Conservation (phyloP, 768 basidiomycete genomes). For the Leucosporidium yakuticum region DNA sequence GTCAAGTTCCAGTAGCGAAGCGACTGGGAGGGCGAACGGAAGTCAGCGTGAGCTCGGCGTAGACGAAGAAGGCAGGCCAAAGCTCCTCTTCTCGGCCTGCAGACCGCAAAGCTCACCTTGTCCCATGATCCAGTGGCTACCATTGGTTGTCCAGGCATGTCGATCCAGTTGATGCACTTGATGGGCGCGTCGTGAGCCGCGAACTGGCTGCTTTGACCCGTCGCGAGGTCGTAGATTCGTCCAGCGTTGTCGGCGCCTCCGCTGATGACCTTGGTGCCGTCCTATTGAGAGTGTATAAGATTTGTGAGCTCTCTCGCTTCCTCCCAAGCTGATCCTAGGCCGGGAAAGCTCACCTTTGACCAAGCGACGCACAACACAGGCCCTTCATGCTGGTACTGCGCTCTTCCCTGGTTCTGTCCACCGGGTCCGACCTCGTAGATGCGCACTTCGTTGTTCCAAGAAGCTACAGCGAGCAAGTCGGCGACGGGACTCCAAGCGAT, state of each 20-base stretch:
- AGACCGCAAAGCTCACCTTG: constrained; percentile 51
- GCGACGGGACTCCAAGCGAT: constrained; percentile 76
- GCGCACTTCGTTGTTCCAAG: constrained; percentile 87
- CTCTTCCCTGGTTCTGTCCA: neutral
- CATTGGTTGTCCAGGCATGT: constrained; percentile 49
- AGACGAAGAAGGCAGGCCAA: too few species aligned
- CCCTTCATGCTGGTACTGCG: neutral
- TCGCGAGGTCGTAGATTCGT: constrained; percentile 83
- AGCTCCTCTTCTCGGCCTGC: neutral
- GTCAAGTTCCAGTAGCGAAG: constrained; percentile 87
- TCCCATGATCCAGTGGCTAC: constrained; percentile 92
- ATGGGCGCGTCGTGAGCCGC: constrained; percentile 38
- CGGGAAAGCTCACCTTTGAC: neutral
- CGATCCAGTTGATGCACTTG: constrained; percentile 33
- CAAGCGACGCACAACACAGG: constrained; percentile 2
- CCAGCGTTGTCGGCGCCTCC: constrained; percentile 92
- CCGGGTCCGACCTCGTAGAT: neutral
- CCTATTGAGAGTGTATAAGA: constrained; percentile 3
- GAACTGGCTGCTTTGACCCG: constrained; percentile 71
- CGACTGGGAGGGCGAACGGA: constrained; percentile 7
- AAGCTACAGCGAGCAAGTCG: constrained; percentile 84
- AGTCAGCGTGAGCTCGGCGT: neutral
- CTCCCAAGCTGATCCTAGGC: too few species aligned
- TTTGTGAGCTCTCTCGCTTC: neutral
- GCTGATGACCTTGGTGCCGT: constrained; percentile 79